Conservation (phyloP, 2,329 filamentous ascomycete species). For the Coniochaeta prunicola region DNA sequence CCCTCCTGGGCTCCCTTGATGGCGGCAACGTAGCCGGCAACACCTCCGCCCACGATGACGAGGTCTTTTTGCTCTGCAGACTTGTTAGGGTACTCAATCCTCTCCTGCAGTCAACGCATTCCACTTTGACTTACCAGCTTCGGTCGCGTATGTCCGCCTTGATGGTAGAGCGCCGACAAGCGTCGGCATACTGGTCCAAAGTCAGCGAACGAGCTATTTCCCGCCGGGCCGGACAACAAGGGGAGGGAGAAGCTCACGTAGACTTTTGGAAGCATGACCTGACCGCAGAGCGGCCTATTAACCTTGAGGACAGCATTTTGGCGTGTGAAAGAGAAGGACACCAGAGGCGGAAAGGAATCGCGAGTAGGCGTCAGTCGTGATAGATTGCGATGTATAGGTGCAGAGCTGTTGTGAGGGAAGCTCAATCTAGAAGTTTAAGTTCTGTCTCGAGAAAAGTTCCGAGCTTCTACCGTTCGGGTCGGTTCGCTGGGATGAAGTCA, state of each 20-base stretch:
- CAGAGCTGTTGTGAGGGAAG: neutral
- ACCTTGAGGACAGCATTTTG: slow-evolving; percentile 54
- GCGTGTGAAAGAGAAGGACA: slow-evolving; percentile 10
- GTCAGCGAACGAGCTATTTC: slow-evolving; percentile 19
- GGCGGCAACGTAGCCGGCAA: slow-evolving; percentile 95
- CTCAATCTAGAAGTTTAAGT: neutral
- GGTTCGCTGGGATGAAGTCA: neutral
- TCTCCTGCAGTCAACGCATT: slow-evolving; percentile 33
- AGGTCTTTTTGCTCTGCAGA: slow-evolving; percentile 83
- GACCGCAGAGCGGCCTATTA: slow-evolving; percentile 51
- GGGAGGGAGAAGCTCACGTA: slow-evolving; percentile 35
- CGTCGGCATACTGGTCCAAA: slow-evolving; percentile 36
- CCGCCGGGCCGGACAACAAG: slow-evolving; percentile 5
- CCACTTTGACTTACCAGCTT: slow-evolving; percentile 38
- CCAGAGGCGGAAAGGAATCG: neutral
- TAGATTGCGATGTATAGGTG: neutral
- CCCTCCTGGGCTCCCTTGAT: slow-evolving; percentile 99
- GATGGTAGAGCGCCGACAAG: slow-evolving; percentile 44
- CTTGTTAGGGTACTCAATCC: slow-evolving; percentile 14
- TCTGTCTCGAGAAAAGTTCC: slow-evolving; percentile 1
- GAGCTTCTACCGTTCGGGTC: neutral
- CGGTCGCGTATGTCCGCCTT: slow-evolving; percentile 52
- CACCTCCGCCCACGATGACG: slow-evolving; percentile 95
- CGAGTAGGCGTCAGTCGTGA: neutral
- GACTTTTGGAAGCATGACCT: slow-evolving; percentile 50